Evolutionary conservation across 768 basidiomycete genomes (phyloP), one percentile per base, ranked within the genome.

Genomic region (Pleurotus salmoneostramineus): DNA sequence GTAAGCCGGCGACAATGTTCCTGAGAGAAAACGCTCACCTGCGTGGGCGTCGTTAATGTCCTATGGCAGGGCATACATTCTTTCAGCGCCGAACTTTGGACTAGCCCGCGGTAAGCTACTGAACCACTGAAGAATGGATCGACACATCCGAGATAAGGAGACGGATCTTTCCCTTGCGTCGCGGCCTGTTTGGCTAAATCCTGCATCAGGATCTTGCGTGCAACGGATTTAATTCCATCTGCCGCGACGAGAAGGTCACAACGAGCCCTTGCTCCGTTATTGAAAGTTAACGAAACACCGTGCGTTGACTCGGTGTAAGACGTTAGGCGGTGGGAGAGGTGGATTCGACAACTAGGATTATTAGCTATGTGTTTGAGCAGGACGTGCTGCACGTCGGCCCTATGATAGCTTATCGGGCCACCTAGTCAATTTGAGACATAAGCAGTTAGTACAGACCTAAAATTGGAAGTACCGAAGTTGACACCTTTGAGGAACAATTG

Each of bases 381-480:
- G 7, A 73, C 68, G 6, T 65, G 56, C 42, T 81, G 78, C 46
- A 83, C 72, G 55, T 82, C 78, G 4, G 75, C 72, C 34, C 82
- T 74, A 60, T 81, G 81, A 54, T 63, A 69, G 5, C 46, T 45
- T 33, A 71, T 52, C 1, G 58, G 42, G 7, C 70, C 71, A 6
- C 63, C 72, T 73, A 21, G 46, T 32, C 15, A 4, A 27, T 56
- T 33, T 11, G 3, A 45, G 14, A 35, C 50, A 51, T 56, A 56
- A 15, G 49, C 8, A 11, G 49, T 14, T 6, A 36, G 27, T 31
- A 50, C 8, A 50, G 14, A 31, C 14, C 31, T 37, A 44, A 33
- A 1, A 48, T 3, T 8, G 27, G 5, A 27, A 27, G 21, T 27
- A 27, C 21, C 21, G 21, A 27, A 32, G 8, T 27, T 36, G 47